Evolutionary conservation across 495 filamentous ascomycete genomes (phyloP).

Genomic region (Platismatia glauca): DNA sequence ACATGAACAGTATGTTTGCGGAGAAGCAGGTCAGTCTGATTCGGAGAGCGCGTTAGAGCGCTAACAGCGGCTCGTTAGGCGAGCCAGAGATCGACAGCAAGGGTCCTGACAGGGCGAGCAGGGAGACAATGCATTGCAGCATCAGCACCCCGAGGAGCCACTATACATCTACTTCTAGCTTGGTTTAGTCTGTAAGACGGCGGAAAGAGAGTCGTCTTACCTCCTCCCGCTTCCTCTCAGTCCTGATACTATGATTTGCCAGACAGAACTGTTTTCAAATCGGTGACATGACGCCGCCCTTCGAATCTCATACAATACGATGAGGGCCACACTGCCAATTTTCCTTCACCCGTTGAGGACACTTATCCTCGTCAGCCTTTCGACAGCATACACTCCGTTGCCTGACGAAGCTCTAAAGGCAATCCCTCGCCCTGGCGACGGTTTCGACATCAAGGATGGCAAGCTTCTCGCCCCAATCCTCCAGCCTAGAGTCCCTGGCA

Average conservation of each 20-base stretch:
- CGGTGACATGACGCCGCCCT: not conserved
- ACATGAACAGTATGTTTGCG: not conserved
- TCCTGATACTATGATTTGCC: not conserved
- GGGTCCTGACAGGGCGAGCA: too few species aligned
- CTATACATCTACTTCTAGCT: not conserved
- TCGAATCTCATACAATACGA: not conserved
- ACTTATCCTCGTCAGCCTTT: constrained; percentile 32
- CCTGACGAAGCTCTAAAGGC: constrained; percentile 60
- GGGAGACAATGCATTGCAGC: too few species aligned
- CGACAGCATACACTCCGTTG: constrained; percentile 58
- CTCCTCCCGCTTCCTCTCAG: not conserved
- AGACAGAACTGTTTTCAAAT: not conserved
- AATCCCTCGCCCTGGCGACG: constrained; percentile 59
- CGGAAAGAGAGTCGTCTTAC: not conserved
- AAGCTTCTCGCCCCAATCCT: constrained; percentile 80
- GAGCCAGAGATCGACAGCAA: not conserved
- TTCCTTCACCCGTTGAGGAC: constrained; percentile 9
- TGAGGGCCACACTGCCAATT: not conserved
- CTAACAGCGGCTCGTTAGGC: constrained; percentile 1
- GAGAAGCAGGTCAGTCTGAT: not conserved
- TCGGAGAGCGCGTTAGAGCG: not conserved
- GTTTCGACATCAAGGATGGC: constrained; percentile 73
- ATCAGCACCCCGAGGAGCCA: not conserved
- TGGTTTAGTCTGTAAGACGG: not conserved
- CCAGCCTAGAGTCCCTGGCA: constrained; percentile 82